Evolutionary conservation across 2,329 filamentous ascomycete species (phyloP).

Genomic region (Ophiostoma pallidulum): DNA sequence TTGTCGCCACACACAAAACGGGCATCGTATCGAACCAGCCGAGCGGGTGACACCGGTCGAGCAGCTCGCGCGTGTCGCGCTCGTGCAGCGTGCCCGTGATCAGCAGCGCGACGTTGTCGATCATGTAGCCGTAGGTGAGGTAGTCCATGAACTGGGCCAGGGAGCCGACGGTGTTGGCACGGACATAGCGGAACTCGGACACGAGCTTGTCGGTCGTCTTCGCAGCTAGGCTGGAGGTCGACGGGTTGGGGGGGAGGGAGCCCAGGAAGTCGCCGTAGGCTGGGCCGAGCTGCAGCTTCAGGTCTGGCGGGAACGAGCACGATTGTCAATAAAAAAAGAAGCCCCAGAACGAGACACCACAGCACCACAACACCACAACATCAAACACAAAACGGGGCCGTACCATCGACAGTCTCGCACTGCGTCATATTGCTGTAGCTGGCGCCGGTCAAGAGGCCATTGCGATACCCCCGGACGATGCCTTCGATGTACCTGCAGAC

Average conservation of each 20-base stretch:
- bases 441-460: slow-evolving; percentile 76
- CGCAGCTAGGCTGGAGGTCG: slow-evolving; percentile 84
- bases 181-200: slow-evolving; percentile 91
- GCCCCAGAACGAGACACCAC: no score
- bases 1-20: slow-evolving; percentile 92
- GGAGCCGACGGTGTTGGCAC: slow-evolving; percentile 84
- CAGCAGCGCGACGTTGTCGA: slow-evolving; percentile 95
- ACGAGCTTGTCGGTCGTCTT: slow-evolving; percentile 98
- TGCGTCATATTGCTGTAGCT: slow-evolving; percentile 95
- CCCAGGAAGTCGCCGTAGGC: slow-evolving; percentile 96
- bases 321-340: no score
- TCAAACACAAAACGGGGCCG: slow-evolving; percentile 18
- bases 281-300: slow-evolving; percentile 94
- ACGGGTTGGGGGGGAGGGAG: slow-evolving; percentile 88
- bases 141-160: slow-evolving; percentile 96
- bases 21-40: slow-evolving; percentile 99
- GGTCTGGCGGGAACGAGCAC: slow-evolving; percentile 48
- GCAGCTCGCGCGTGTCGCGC: slow-evolving; percentile 86
- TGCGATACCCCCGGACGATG: slow-evolving; percentile 93
- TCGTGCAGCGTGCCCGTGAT: slow-evolving; percentile 98
- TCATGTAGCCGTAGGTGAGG: slow-evolving; percentile 99
- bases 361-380: background rate
- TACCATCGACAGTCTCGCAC: slow-evolving; percentile 96
- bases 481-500: slow-evolving; percentile 81
- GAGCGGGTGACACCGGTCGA: slow-evolving; percentile 91